phyloP scores from a whole-genome alignment of 345 rosid species.

The Murraya koenigii region DNA sequence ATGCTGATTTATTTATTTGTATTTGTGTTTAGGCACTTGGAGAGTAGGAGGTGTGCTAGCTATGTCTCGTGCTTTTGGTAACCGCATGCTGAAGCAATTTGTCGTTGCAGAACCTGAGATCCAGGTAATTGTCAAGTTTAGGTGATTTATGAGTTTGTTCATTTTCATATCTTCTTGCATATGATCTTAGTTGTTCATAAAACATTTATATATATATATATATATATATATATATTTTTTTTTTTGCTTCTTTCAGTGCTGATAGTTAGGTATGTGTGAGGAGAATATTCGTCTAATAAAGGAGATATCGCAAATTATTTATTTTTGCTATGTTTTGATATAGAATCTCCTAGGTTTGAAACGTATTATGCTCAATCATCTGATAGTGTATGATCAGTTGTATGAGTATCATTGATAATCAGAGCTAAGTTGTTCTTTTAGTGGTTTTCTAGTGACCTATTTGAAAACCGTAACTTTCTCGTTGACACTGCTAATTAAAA shows the following conservation, averaged over 20 bases:
- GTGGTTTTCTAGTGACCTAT: not conserved
- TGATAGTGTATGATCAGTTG: not conserved
- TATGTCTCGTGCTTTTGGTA: slow-evolving; percentile 98
- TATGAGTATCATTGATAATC: not conserved
- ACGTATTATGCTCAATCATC: not conserved
- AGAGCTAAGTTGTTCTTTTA: not conserved
- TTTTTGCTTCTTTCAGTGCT: not conserved
- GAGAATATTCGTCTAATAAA: not conserved
- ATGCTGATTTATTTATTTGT: not conserved
- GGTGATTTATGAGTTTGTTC: not conserved
- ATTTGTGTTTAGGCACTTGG: slow-evolving; percentile 79
- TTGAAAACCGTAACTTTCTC: not conserved
- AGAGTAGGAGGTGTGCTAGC: slow-evolving; percentile 99
- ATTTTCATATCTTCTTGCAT: not conserved
- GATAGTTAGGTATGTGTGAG: not conserved
- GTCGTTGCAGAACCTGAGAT: slow-evolving; percentile 99
- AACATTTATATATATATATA: not conserved
- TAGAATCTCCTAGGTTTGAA: not conserved
- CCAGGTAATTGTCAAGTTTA: slow-evolving; percentile 59
- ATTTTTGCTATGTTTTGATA: not conserved
- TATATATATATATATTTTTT: not conserved
- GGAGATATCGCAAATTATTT: not conserved
- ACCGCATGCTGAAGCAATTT: slow-evolving; percentile 96
- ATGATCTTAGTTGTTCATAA: not conserved
- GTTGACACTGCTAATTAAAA: not conserved